Evolutionary conservation across 768 basidiomycete species (phyloP), one percentile per base, ranked within the genome.

Genomic region (Gelatoporia subvermispora): DNA sequence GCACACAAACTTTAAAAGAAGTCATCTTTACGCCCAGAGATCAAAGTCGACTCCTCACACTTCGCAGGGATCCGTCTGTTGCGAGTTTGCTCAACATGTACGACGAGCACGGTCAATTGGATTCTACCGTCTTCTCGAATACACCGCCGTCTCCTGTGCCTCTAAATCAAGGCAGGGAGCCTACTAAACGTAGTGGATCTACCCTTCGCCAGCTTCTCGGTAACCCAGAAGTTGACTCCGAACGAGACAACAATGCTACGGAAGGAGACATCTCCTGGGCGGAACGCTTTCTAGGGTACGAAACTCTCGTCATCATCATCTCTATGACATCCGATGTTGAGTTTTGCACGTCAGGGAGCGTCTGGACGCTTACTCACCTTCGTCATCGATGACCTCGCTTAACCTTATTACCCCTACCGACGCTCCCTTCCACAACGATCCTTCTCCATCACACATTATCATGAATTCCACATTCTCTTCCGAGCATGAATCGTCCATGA

Each of bases 191-290:
- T 5, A 82, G 72, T 50, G 84, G 84, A 1, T 88, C 87, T 4
- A 89, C 88, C 9, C 65, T 91, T 49, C 79, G 85, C 4, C 81
- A 88, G 59, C 67, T 91, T 2, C 71, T 91, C 24, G 85, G 87
- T 2, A 74, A 74, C 45, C 72, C 82, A 18, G 64, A 61, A 25
- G 31, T 39, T 13, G 47, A 49, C 23, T 53, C 57, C 15, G 38
- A 60, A 15, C 50, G 54, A 22, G 67, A 71, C 47, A 60, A 64
- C n/a, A 72, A 71, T 53, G 66, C 60, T 1, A 52, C 60, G 7
- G 85, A 88, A 61, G 81, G 86, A 7, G 87, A 90, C 55, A 88
- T 91, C 46, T 89, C 87, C 2, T 91, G 88, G 88, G 88, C 88
- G 11, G 88, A 91, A 67, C 75, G 77, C 37, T 82, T 78, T 64